Base-by-base conservation (phyloP, 225 moss, liverwort and hornwort species). In the Asterella californica region DNA sequence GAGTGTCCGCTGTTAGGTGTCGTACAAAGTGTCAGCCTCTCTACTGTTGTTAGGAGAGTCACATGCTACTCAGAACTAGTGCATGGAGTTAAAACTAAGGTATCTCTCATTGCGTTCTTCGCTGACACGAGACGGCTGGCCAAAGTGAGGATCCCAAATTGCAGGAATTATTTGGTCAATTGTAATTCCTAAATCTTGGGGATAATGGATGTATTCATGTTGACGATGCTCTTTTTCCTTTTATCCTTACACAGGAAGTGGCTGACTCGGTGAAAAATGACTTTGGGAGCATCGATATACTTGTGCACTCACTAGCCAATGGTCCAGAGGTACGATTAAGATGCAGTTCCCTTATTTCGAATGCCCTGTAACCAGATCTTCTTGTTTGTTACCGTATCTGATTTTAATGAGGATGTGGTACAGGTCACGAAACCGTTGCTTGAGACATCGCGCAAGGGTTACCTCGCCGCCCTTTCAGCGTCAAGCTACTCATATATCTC, bases 291-390 rank as follows among this genome's bases (percentile, higher is more conserved):
- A 92, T 99, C 66, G 99, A 99, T 79, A 95, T 99, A 85, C 81
- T 99, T 73, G 89, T 99, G 81, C 99, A 99, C 84, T 93, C 99
- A 57, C 91, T 99, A 53, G 99, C 99, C 27, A 99, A 99, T 81
- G 99, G 95, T 60, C 99, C 99, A 30, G 99, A 99, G 87, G 96
- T 97, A 90, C 36, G 78, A 59, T 47, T 36, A 57, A 32, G 25
- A 74, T 12, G 25, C 33, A 48, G 52, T 19, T 34, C 15, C 59
- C 34, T 65, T 65, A 9, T 34, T 65, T 33, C 34, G 4, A 24
- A 25, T 45, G 24, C 22, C 0, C 1, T 46, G 0, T 75, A 42
- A 64, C 9, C 33, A 11, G 25, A 32, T 22, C 4, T 25, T 46
- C 14, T 71, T 46, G n/a, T 48, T 46, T 46, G 10, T 25, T 8